Evolutionary conservation across 306 rosid species (phyloP), one percentile per base, ranked within the genome.

Genomic region (Luffa acutangula): DNA sequence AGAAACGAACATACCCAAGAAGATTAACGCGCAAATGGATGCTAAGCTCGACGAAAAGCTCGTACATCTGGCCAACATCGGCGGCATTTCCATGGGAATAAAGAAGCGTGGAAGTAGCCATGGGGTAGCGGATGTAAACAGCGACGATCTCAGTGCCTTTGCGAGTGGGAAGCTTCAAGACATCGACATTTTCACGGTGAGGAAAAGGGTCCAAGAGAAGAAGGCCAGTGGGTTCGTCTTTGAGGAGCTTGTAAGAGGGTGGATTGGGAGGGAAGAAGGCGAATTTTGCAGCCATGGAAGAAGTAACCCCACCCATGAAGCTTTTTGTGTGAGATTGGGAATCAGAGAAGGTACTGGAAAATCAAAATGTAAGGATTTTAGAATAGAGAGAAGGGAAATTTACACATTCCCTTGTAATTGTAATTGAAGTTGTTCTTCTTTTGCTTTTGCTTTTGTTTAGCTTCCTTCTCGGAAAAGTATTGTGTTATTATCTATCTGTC

Each of bases 51-150:
- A 91, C 6, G 87, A 91, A 93, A 62, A 93, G 97, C 82, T 93
- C 97, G 20, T 87, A 91, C 98, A 93, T 91, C 88, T 91, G 97
- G 9, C 98, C 97, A 12, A 93, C 85, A 80, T 93, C 97, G 3
- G 98, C 87, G 2, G 97, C 97, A 84, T 93, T 93, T 1, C 98
- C 98, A 25, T 93, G 98, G 0, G 98, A 91, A 69, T 93, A 93
- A 3, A 93, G 97, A 10, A 93, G 49, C 1, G 97, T 93, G 31
- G 94, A 85, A 36, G 92, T 86, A 3, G 98, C 98, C 90, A 78
- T 85, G 11, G 98, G 93, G 64, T 91, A 83, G 2, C 95, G 90
- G 13, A 93, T 84, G 72, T 93, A 93, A 25, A 91, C 80, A n/a
- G 92, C 98, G 0, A 93, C 97, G 83, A 91, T 93, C 91, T 90